Evolutionary conservation across 2,329 filamentous ascomycete species (phyloP).

Genomic region (Daldinia sp.): DNA sequence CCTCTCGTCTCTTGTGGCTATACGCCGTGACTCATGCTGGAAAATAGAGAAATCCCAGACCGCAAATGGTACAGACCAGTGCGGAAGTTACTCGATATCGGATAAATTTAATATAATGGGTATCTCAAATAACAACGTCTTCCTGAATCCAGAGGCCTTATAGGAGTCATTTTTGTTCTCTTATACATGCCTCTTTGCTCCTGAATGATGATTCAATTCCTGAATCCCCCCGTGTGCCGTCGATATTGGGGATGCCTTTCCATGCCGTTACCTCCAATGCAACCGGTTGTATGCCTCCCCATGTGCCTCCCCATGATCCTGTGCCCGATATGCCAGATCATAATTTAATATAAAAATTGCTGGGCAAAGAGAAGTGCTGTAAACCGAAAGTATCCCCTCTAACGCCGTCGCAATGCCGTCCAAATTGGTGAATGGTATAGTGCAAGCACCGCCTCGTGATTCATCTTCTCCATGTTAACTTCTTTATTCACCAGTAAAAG

Average conservation of each 20-base stretch:
- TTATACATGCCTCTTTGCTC: constrained; percentile 4
- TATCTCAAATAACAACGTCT: constrained; percentile 34
- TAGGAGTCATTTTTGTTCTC: background rate
- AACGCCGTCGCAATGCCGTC: constrained; percentile 27
- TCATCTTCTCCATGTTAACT: constrained; percentile 35
- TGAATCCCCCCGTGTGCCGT: background rate
- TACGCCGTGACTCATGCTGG: background rate
- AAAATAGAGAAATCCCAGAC: background rate
- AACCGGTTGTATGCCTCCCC: constrained; percentile 24
- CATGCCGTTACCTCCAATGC: constrained; percentile 26
- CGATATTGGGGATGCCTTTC: constrained; percentile 17
- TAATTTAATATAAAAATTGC: background rate
- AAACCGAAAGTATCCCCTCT: background rate
- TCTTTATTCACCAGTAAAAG: constrained; percentile 46
- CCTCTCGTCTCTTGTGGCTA: background rate
- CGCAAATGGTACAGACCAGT: background rate
- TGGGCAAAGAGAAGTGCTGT: background rate
- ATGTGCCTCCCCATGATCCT: constrained; percentile 15
- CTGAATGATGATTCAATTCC: background rate
- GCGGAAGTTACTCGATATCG: background rate
- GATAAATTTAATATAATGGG: constrained; percentile 24
- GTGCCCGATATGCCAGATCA: constrained; percentile 14
- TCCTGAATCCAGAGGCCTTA: constrained; percentile 2
- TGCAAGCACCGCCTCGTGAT: background rate
- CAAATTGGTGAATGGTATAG: constrained; percentile 16